Conservation (phyloP, 768 basidiomycete genomes). For the Tephrocybe sp. region DNA sequence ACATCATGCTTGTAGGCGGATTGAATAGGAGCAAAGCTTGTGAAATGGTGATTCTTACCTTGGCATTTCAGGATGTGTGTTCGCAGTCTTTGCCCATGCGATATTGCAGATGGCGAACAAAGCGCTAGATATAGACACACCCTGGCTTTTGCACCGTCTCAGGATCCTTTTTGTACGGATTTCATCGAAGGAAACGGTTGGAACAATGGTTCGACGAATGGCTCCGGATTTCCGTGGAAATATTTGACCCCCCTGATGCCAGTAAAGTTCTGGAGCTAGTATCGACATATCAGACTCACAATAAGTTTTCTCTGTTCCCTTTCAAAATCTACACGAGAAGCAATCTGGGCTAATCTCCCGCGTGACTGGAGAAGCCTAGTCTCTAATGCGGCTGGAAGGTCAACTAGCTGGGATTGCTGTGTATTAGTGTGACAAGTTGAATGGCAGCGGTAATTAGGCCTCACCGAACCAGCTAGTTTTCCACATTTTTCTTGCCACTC, state of each 20-base stretch:
- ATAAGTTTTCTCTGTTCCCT: conserved; percentile 53
- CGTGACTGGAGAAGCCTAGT: conserved; percentile 37
- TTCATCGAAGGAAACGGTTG: conserved; percentile 57
- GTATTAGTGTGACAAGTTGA: conserved; percentile 4
- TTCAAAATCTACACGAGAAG: conserved; percentile 54
- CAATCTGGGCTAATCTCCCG: conserved; percentile 41
- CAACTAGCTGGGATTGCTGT: conserved; percentile 4
- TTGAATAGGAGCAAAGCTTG: background rate
- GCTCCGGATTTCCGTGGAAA: conserved; percentile 53
- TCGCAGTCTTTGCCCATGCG: conserved; percentile 61
- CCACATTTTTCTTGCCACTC: conserved; percentile 30
- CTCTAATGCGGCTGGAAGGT: conserved; percentile 45
- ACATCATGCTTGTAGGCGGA: conserved; percentile 60
- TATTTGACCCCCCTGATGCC: conserved; percentile 64
- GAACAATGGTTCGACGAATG: conserved; percentile 62
- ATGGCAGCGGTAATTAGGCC: conserved; percentile 2
- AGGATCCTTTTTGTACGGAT: conserved; percentile 61
- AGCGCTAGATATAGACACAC: conserved; percentile 72
- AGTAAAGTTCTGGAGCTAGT: background rate
- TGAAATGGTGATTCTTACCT: conserved; percentile 33
- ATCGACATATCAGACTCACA: conserved; percentile 30
- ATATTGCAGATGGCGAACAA: conserved; percentile 75
- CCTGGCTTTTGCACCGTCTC: conserved; percentile 64
- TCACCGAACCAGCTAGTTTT: conserved; percentile 19
- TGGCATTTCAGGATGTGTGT: conserved; percentile 45